Evolutionary conservation across 2,329 filamentous ascomycete species (phyloP).

Genomic region (Pyricularia pennisetigena): DNA sequence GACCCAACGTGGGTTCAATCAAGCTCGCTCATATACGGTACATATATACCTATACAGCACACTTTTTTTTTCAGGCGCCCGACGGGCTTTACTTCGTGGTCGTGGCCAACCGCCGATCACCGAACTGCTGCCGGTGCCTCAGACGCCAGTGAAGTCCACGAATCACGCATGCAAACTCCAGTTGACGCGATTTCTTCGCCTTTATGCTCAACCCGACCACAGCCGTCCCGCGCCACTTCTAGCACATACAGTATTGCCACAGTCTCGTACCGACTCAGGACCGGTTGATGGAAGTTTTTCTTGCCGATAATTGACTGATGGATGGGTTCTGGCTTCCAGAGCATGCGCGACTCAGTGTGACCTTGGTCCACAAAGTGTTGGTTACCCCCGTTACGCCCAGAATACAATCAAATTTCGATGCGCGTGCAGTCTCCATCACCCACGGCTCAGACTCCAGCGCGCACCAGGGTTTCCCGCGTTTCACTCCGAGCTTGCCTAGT

Average conservation of each 20-base stretch:
- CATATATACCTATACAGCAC: background rate
- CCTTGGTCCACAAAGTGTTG: background rate
- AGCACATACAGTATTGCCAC: background rate
- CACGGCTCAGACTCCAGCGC: background rate
- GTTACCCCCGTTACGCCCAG: background rate
- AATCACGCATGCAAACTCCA: background rate
- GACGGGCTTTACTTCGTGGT: background rate
- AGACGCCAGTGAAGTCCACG: background rate
- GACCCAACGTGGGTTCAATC: background rate
- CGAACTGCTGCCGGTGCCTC: background rate
- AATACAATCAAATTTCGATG: background rate
- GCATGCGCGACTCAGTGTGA: background rate
- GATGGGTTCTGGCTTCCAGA: background rate
- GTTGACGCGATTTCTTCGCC: background rate
- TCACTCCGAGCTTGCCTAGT: background rate
- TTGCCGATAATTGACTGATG: background rate
- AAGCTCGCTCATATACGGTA: background rate
- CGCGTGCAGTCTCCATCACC: background rate
- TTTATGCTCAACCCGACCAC: background rate
- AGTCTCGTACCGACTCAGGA: background rate
- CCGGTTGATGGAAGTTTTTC: background rate
- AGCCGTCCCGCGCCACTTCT: background rate
- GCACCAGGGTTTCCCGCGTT: background rate
- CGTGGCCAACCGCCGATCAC: background rate
- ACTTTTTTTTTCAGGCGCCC: background rate